Evolutionary conservation across 192 early-diverging fungal species (phyloP).

Genomic region (Mortierella hygrophila): DNA sequence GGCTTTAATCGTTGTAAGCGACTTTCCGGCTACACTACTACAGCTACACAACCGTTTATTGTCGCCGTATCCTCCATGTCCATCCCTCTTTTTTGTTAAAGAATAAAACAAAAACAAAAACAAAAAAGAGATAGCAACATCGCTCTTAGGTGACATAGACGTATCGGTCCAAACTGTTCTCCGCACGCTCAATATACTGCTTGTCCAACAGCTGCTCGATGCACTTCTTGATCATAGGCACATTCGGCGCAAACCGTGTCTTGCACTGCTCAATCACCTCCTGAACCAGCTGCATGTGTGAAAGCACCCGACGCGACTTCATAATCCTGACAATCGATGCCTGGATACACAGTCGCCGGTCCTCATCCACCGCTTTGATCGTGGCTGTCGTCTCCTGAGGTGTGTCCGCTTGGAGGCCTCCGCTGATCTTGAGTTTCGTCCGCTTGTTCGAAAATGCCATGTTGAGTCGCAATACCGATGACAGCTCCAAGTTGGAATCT

Average conservation of each 20-base stretch:
- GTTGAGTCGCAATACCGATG: conserved; percentile 24
- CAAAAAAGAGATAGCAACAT: not conserved
- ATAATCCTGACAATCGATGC: conserved; percentile 92
- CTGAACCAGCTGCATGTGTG: conserved; percentile 77
- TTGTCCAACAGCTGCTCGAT: conserved; percentile 90
- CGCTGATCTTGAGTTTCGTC: conserved; percentile 82
- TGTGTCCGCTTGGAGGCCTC: conserved; percentile 69
- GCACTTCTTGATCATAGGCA: conserved; percentile 85
- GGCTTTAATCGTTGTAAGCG: too few species aligned
- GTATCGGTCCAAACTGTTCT: conserved; percentile 71
- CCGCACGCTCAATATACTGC: conserved; percentile 78
- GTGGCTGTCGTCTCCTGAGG: conserved; percentile 70
- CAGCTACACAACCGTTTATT: not conserved
- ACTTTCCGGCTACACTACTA: not conserved
- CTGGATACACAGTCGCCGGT: conserved; percentile 81
- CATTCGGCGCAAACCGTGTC: conserved; percentile 75
- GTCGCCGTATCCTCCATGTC: not conserved
- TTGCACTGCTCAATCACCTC: conserved; percentile 82
- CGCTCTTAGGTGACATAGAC: conserved; percentile 70
- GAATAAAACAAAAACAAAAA: not conserved
- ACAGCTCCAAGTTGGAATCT: conserved; percentile 14
- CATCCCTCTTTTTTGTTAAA: not conserved
- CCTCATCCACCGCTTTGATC: conserved; percentile 80
- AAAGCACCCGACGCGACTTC: conserved; percentile 79
- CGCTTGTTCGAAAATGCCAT: conserved; percentile 73